These are phyloP conservation scores for Cardamine occulta DNA, from an alignment of 345 rosid species.

Conservation along the genomic window DNA sequence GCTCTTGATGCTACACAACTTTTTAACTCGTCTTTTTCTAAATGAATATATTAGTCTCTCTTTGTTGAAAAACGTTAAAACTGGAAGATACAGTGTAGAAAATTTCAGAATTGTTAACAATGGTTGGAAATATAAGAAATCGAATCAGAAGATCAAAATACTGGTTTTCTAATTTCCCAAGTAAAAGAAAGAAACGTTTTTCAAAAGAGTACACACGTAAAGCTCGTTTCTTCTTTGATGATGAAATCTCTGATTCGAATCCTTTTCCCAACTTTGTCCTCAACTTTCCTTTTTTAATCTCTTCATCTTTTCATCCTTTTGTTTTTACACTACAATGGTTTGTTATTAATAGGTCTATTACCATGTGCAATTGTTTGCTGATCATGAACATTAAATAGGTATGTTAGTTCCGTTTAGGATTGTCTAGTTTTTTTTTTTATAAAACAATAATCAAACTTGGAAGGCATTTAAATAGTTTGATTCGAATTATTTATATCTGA, in stretches of 20 bases:
- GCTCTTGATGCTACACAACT: neutral
- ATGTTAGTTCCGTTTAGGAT: neutral
- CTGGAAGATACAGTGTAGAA: no score
- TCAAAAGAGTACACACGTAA: neutral
- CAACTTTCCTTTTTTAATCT: neutral
- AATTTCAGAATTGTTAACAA: no score
- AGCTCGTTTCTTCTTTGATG: conserved; percentile 15
- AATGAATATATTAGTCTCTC: no score
- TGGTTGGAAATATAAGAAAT: neutral
- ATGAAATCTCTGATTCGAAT: conserved; percentile 18
- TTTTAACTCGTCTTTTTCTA: neutral
- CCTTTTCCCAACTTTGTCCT: neutral
- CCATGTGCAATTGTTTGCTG: neutral
- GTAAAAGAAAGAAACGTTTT: neutral
- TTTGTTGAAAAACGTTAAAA: no score
- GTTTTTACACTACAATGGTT: neutral
- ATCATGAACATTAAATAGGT: neutral
- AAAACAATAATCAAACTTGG: neutral
- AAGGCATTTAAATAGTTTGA: neutral
- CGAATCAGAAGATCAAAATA: neutral
- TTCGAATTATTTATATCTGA: neutral
- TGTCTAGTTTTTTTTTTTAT: no score
- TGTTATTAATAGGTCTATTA: neutral
- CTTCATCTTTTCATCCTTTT: neutral
- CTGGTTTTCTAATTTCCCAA: neutral